A percentile compares a stretch with the other conserved stretches of the same genome.
phyloP scores from a whole-genome alignment of 441 rosid species.

The Euphorbia schlechtendalii region DNA sequence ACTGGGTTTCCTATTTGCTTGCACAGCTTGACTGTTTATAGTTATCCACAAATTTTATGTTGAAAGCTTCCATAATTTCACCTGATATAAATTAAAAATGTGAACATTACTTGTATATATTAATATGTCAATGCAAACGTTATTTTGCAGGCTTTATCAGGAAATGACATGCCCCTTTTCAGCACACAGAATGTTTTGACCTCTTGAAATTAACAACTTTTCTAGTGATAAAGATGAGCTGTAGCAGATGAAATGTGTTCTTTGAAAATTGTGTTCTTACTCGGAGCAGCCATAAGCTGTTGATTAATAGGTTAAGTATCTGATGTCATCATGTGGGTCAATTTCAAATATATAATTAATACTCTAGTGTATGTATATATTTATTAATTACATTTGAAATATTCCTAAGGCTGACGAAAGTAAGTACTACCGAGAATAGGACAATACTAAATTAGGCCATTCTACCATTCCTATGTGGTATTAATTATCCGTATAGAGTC shows the following conservation, averaged over 20 bases:
- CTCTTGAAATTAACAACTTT: no score
- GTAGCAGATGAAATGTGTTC: slow-evolving; percentile 6
- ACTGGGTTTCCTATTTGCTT: no score
- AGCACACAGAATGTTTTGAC: no score
- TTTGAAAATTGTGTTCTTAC: neutral
- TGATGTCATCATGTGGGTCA: slow-evolving; percentile 9
- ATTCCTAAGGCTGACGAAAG: neutral
- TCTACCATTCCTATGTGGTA: neutral
- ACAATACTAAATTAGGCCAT: neutral
- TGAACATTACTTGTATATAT: neutral
- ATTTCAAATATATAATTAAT: neutral
- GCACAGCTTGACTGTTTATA: slow-evolving; percentile 11
- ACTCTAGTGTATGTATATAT: neutral
- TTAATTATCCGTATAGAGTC: no score
- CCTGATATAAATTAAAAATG: neutral
- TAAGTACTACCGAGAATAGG: neutral
- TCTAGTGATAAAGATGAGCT: slow-evolving; percentile 8
- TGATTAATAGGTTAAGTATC: neutral
- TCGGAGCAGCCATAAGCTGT: neutral
- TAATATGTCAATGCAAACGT: neutral
- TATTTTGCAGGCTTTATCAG: slow-evolving; percentile 6
- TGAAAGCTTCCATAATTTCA: slow-evolving; percentile 13
- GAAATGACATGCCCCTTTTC: neutral
- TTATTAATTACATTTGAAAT: neutral
- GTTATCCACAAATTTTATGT: neutral